Evolutionary conservation across 805 yeast genomes (phyloP).

Genomic region (Saccharomycopsis fodiens): DNA sequence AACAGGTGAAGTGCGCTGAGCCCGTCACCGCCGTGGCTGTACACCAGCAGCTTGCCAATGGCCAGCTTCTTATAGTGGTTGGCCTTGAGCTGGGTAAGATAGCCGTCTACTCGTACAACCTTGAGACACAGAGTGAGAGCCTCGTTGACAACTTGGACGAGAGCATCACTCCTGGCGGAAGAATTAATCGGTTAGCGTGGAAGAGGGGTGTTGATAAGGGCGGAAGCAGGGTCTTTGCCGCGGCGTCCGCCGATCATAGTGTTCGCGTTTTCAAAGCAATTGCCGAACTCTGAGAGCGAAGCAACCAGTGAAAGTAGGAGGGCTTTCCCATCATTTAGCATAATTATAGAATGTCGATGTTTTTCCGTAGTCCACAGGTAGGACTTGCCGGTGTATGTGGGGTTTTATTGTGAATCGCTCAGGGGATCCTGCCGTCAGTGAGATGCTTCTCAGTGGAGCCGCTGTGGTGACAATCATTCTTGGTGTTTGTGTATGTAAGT

Average conservation of each 20-base stretch:
- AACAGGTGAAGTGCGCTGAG: constrained; percentile 34
- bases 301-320: too few relatives aligned
- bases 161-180: constrained; percentile 48
- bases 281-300: background rate
- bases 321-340: background rate
- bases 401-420: too few relatives aligned
- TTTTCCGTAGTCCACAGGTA: too few relatives aligned
- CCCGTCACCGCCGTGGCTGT: constrained; percentile 68
- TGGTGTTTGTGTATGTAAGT: too few relatives aligned
- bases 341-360: background rate
- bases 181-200: constrained; percentile 58
- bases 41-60: constrained; percentile 26
- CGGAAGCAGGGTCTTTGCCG: constrained; percentile 10
- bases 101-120: constrained; percentile 33
- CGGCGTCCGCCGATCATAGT: constrained; percentile 11
- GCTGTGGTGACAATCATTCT: too few relatives aligned
- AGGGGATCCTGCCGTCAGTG: too few relatives aligned
- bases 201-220: background rate
- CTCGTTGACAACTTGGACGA: constrained; percentile 31
- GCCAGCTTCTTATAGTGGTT: constrained; percentile 39
- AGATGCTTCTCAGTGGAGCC: too few relatives aligned
- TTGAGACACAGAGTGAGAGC: constrained; percentile 24
- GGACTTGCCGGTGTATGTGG: too few relatives aligned
- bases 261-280: background rate
- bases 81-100: constrained; percentile 71